These are phyloP conservation scores for Teratosphaeria epicoccoides DNA, from an alignment of 2,329 filamentous ascomycete genomes.

Conservation along the genomic window DNA sequence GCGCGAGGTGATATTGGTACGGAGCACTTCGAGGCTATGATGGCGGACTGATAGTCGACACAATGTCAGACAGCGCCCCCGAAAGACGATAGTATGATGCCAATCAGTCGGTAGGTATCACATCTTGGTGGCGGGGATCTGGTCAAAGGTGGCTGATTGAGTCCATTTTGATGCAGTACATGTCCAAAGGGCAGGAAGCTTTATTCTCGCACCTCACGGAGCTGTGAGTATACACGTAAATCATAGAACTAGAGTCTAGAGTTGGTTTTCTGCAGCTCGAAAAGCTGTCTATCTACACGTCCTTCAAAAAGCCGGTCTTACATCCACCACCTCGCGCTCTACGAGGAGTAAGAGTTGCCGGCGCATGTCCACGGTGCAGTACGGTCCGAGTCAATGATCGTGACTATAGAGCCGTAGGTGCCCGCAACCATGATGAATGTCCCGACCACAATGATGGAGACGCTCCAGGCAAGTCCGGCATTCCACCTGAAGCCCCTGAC, in stretches of 20 bases:
- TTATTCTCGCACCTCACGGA: no score
- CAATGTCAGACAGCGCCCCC: no score
- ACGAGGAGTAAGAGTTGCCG: neutral
- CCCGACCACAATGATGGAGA: constrained; percentile 29
- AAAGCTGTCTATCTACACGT: neutral
- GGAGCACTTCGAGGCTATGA: neutral
- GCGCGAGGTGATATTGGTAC: neutral
- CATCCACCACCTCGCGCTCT: neutral
- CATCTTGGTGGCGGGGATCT: no score
- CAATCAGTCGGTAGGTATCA: no score
- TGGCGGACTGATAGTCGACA: neutral
- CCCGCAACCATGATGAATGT: constrained; percentile 36
- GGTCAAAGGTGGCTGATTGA: no score
- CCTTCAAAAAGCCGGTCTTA: no score
- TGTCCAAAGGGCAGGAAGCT: no score
- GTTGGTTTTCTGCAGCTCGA: neutral
- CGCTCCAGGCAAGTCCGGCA: constrained; percentile 11
- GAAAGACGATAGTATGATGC: no score
- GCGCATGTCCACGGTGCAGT: neutral
- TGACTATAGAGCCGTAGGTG: constrained; percentile 35
- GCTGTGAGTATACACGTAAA: no score
- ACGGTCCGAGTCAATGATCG: constrained; percentile 29
- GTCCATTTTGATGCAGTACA: neutral
- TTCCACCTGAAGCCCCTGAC: constrained; percentile 11
- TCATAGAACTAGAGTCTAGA: no score